These are phyloP conservation scores for Vigna reflexopilosa DNA, from an alignment of 306 rosid genomes.

Conservation along the genomic window DNA sequence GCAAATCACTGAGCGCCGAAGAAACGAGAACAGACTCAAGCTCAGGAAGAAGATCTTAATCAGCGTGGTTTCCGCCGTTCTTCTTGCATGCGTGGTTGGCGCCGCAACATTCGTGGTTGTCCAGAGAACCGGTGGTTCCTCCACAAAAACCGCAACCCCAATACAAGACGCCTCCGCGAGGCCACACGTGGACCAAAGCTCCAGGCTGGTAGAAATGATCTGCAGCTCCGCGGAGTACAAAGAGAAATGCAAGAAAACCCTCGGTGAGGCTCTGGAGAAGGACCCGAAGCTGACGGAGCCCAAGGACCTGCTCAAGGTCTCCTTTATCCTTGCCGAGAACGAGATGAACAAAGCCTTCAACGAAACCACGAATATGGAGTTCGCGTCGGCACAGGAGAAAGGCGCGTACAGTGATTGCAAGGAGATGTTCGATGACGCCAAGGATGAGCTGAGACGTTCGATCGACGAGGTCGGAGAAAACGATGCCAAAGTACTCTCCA, in stretches of 20 bases:
- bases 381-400: constrained; percentile 47
- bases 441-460: constrained; percentile 57
- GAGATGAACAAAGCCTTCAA: constrained; percentile 57
- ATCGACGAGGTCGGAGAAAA: constrained; percentile 13
- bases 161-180: rapidly evolving
- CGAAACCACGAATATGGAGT: constrained; percentile 33
- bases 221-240: constrained; percentile 59
- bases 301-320: constrained; percentile 52
- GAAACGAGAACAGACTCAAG: constrained; percentile 43
- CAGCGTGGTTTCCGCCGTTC: constrained; percentile 34
- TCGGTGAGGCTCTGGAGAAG: constrained; percentile 32
- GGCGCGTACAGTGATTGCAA: constrained; percentile 70
- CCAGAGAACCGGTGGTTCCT: neutral
- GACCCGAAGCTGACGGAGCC: constrained; percentile 41
- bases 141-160: neutral
- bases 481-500: constrained; percentile 20
- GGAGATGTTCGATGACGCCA: constrained; percentile 51
- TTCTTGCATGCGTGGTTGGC: constrained; percentile 50
- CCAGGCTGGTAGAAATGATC: constrained; percentile 47
- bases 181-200: neutral
- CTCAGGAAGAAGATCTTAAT: constrained; percentile 48
- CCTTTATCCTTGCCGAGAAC: constrained; percentile 46
- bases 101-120: constrained; percentile 43
- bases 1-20: constrained; percentile 62
- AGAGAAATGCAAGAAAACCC: constrained; percentile 56